Conservation (phyloP, 345 rosid species). For the Camelina laxa region DNA sequence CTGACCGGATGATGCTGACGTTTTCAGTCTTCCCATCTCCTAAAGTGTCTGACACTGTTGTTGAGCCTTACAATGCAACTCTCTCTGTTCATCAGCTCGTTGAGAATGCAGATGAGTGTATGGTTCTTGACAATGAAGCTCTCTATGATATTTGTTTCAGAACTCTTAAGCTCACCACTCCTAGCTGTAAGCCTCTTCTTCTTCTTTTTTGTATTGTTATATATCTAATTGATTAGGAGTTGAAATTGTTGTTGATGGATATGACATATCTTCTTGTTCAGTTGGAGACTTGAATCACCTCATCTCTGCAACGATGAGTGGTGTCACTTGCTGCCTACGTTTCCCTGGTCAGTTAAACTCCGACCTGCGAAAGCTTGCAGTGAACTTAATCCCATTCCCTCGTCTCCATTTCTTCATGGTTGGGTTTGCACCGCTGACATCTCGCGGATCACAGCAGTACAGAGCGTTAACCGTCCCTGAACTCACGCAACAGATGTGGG, state of each 20-base stretch:
- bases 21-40: constrained; percentile 76
- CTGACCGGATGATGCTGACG: constrained; percentile 76
- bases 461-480: constrained; percentile 75
- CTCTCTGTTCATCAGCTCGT: constrained; percentile 79
- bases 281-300: constrained; percentile 82
- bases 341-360: constrained; percentile 83
- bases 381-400: constrained; percentile 75
- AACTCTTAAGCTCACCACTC: constrained; percentile 76
- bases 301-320: constrained; percentile 82
- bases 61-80: constrained; percentile 77
- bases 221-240: not conserved
- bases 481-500: constrained; percentile 91
- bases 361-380: constrained; percentile 75
- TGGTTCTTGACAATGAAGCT: constrained; percentile 77
- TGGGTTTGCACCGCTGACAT: constrained; percentile 74
- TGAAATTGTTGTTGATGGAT: not conserved
- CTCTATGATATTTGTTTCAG: constrained; percentile 79
- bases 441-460: constrained; percentile 80
- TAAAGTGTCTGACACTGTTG: constrained; percentile 74
- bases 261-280: constrained; percentile 5
- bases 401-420: constrained; percentile 83
- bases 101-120: constrained; percentile 79
- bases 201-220: not conserved
- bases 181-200: constrained; percentile 58
- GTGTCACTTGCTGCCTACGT: constrained; percentile 77